Base-by-base conservation (phyloP, 495 filamentous ascomycete genomes). In the Aspergillus indologenus region DNA sequence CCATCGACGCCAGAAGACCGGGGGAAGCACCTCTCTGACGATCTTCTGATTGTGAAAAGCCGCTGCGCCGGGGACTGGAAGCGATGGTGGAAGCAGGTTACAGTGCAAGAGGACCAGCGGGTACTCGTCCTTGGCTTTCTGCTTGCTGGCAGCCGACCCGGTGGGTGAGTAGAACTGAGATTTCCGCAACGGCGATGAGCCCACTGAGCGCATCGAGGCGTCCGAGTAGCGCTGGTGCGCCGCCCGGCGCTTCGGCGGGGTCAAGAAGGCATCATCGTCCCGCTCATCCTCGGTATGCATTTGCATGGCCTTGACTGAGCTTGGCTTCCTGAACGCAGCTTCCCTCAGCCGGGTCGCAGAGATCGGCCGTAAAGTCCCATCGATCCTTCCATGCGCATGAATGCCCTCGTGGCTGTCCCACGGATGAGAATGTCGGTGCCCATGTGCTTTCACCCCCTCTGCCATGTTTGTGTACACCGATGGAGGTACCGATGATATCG, bases 31-130 rank as follows among this genome's bases (percentile, higher is more conserved):
- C 43, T 80, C 76, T 43, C 84, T 80, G 22, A 86, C 79, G 9
- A 90, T 66, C 20, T 70, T 68, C 57, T 74, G 71, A 40, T 82
- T 71, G 15, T 65, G 68, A 7, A 52, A 66, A 63, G 71, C 83
- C 68, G 60, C 74, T 14, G 69, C 60, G 5, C 87, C 78, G 3
- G 83, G 75, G 1, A 88, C 83, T 63, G 91, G 92, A 0, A 84
- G 79, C 59, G 87, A 86, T 1, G 85, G 81, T 0, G 90, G 86
- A 2, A 96, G 80, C 1, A 96, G 71, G 0, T 90, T 96, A 53
- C 93, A 89, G 63, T 98, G 93, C 1, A 98, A 79, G 8, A 97
- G 79, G 5, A 96, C 90, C 8, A 98, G 84, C 2, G 93, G 92
- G 53, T 79, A 82, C 62, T 83, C 87, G 54, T 81, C 86, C 72